A percentile compares a stretch with the other conserved stretches of the same genome.
Evolutionary conservation across 2,329 filamentous ascomycete genomes (phyloP).

Genomic region (Daldinia eschscholtzii): DNA sequence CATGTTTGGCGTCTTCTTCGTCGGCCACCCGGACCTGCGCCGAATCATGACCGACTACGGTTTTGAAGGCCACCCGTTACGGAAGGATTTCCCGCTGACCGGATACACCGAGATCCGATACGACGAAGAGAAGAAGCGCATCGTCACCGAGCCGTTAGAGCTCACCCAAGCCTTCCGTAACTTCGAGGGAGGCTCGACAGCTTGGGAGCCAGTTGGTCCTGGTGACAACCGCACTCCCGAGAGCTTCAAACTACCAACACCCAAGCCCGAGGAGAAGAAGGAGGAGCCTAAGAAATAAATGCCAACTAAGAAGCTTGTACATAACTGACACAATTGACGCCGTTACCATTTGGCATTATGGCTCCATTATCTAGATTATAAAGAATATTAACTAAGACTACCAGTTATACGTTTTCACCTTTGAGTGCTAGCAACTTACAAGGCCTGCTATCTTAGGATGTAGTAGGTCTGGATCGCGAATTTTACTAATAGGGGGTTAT

Average conservation of each 20-base stretch:
- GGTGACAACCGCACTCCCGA: slow-evolving; percentile 86
- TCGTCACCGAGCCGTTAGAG: slow-evolving; percentile 97
- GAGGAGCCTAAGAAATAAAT: slow-evolving; percentile 92
- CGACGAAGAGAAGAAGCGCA: slow-evolving; percentile 99
- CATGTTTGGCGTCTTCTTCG: slow-evolving; percentile 96
- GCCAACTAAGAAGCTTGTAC: slow-evolving; percentile 48
- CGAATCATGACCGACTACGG: slow-evolving; percentile 99
- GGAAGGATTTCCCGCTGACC: slow-evolving; percentile 98
- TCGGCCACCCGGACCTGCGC: slow-evolving; percentile 92
- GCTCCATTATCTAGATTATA: slow-evolving; percentile 1
- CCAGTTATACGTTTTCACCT: background rate
- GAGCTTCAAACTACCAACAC: slow-evolving; percentile 91
- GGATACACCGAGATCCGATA: slow-evolving; percentile 98
- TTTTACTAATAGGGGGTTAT: background rate
- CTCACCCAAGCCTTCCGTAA: slow-evolving; percentile 98
- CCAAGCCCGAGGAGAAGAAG: slow-evolving; percentile 93
- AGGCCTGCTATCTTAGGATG: background rate
- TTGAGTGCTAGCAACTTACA: background rate
- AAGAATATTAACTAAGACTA: slow-evolving; percentile 3
- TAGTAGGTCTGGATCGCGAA: background rate
- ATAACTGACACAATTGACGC: slow-evolving; percentile 50
- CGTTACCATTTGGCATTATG: slow-evolving; percentile 29
- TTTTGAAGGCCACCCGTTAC: slow-evolving; percentile 95
- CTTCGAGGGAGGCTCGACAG: slow-evolving; percentile 88
- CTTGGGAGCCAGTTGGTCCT: slow-evolving; percentile 74